Base-by-base conservation (phyloP, 805 yeast species). In the Huiozyma naganishii region DNA sequence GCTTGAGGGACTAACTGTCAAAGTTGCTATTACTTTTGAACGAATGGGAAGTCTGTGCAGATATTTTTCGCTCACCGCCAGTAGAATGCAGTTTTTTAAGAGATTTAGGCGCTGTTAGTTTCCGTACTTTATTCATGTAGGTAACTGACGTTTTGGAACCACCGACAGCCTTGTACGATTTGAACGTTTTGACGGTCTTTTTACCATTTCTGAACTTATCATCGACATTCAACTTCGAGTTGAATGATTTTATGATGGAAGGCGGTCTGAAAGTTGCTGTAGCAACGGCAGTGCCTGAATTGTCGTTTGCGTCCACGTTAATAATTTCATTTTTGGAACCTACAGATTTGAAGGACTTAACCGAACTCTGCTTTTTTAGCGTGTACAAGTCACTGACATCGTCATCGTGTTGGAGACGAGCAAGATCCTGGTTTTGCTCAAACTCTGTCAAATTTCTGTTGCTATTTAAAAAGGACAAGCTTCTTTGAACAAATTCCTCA, bases 141-240 rank as follows among this genome's bases (percentile, higher is more conserved):
- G 80, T 72, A 48, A 83, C 72, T 7, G 83, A 74, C 1, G 83
- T 76, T 47, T 69, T 73, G 5, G 75, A 64, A 6, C 80, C 75
- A 1, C 77, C 68, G 1, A 76, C 80, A 8, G 72, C 69, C 55
- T 70, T 77, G 52, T 76, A 74, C 29, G 72, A 69, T 32, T 73
- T 73, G 38, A 76, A 69, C 5, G 76, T 60, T 1, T 75, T 76
- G 13, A 80, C 83, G 6, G 64, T 54, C 35, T 63, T 66, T 27
- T 63, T 67, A 27, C 70, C 72, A 33, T 67, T 72, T 44, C 67
- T 66, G 44, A 63, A 68, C 32, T 62, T 66, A 10, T 61, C 65
- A 39, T 63, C 67, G n/a, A 62, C 60, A 32, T 63, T 68, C 3
- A 56, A 56, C 43, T 54, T 59, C 2, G 71, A 59, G 41, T 65